Conservation (phyloP, 257 asterid species). For the Paraleonurus japonicus region DNA sequence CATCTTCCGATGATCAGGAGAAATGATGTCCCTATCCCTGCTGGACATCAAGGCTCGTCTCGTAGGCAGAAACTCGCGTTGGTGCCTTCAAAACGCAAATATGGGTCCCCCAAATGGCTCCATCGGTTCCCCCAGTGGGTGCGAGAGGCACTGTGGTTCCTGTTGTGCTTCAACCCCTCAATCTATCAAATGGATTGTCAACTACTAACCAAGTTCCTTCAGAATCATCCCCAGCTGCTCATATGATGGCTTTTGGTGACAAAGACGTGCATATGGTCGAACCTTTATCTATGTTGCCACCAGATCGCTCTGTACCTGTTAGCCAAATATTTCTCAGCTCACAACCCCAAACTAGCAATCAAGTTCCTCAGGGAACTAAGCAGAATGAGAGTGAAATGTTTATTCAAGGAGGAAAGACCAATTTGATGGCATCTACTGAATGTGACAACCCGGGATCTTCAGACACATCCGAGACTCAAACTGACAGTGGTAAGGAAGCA, state of each 20-base stretch:
- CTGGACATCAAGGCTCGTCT: slow-evolving; percentile 34
- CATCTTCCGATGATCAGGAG: slow-evolving; percentile 70
- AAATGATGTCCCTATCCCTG: slow-evolving; percentile 41
- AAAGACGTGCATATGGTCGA: slow-evolving; percentile 60
- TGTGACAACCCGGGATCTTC: slow-evolving; percentile 42
- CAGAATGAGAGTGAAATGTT: slow-evolving; percentile 30
- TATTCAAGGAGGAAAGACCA: slow-evolving; percentile 35
- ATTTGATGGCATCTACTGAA: slow-evolving; percentile 31
- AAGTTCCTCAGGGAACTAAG: slow-evolving; percentile 30
- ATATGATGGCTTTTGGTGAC: slow-evolving; percentile 40
- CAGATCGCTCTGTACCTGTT: slow-evolving; percentile 50
- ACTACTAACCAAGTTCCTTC: slow-evolving; percentile 26
- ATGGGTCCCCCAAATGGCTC: slow-evolving; percentile 30
- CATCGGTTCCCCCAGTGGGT: slow-evolving; percentile 52
- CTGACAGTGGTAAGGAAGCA: slow-evolving; percentile 35
- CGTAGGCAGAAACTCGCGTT: slow-evolving; percentile 28
- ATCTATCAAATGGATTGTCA: slow-evolving; percentile 35
- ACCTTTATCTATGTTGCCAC: slow-evolving; percentile 65
- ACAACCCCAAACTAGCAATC: slow-evolving; percentile 36
- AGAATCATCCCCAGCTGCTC: slow-evolving; percentile 29
- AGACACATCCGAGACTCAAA: slow-evolving; percentile 42
- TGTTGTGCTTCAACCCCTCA: slow-evolving; percentile 58
- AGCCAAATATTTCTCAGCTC: slow-evolving; percentile 41
- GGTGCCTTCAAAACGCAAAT: slow-evolving; percentile 45
- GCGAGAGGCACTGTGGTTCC: slow-evolving; percentile 61